Evolutionary conservation across 2,329 filamentous ascomycete genomes (phyloP), one percentile per base, ranked within the genome.

Genomic region (Microcyclospora tardicrescens): DNA sequence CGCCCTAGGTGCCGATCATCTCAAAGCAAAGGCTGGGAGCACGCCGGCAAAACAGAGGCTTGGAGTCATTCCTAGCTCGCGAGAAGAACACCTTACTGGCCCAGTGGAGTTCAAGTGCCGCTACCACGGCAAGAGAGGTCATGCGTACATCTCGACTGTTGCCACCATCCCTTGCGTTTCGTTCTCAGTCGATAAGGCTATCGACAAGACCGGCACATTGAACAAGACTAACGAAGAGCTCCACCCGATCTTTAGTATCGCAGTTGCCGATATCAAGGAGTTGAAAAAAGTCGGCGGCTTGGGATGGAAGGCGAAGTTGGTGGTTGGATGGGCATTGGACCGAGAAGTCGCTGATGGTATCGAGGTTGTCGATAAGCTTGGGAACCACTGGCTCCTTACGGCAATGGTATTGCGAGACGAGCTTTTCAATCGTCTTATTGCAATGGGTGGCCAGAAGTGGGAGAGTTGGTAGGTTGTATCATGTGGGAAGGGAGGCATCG

Each of bases 361-460:
- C 47, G 68, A 83, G 46, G 73, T 89, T 46, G 64, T 65, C 16
- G 75, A 76, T n/a, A 66, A 65, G 38, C 61, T 61, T 11, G 73
- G 79, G 0, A 61, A 71, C 12, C 65, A 63, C 37, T 72, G 69
- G 42, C 72, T 74, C 37, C 58, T 91, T 2, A 93, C 81, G 6
- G 84, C 84, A 1, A 69, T 89, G 56, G 68, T 73, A 24, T 61
- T 81, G 52, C 61, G 84, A 30, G 82, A 91, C 50, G 81, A 89
- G 61, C 56, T 93, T 32, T 91, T 91, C 54, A 91, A 91, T 61
- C 73, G 84, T 12, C 56, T 89, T 39, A 63, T 86, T 41, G 75
- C 81, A 2, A 82, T 89, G 61, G 82, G 82, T 1, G 71, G 71
- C 11, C 83, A 91, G 68, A 85, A 85, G 67, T 91, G 84, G 84